These are phyloP conservation scores for Monilinia aucupariae DNA, from an alignment of 2,329 filamentous ascomycete genomes.

Conservation along the genomic window DNA sequence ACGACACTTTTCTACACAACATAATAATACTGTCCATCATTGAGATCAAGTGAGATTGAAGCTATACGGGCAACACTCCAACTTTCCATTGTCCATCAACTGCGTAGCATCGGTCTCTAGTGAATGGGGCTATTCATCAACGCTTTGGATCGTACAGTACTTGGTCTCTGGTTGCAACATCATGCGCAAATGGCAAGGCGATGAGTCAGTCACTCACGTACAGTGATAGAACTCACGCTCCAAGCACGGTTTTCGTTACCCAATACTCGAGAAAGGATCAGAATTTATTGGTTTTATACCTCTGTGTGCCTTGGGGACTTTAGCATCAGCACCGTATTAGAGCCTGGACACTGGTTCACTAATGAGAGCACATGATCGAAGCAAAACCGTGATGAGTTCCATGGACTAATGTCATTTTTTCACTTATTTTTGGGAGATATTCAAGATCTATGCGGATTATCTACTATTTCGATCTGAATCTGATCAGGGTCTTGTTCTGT, in stretches of 20 bases:
- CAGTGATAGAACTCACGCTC: neutral
- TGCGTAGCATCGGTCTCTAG: neutral
- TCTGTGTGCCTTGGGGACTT: neutral
- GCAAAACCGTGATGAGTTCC: neutral
- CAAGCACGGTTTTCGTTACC: neutral
- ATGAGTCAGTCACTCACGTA: neutral
- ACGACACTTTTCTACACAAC: neutral
- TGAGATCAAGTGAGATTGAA: neutral
- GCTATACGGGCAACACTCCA: too few species aligned
- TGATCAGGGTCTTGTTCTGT: constrained; percentile 2
- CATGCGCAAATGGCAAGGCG: neutral
- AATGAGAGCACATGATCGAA: neutral
- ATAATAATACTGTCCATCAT: too few species aligned
- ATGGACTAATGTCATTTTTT: neutral
- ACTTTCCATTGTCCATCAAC: neutral
- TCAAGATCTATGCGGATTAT: neutral
- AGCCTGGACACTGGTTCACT: neutral
- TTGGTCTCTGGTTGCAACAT: neutral
- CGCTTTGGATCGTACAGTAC: neutral
- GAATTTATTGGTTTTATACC: neutral
- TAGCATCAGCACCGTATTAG: neutral
- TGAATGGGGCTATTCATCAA: neutral
- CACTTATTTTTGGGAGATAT: neutral
- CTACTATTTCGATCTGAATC: neutral
- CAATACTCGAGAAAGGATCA: neutral